Conservation (phyloP, 2,329 filamentous ascomycete species). For the Furcasterigmium sp. region DNA sequence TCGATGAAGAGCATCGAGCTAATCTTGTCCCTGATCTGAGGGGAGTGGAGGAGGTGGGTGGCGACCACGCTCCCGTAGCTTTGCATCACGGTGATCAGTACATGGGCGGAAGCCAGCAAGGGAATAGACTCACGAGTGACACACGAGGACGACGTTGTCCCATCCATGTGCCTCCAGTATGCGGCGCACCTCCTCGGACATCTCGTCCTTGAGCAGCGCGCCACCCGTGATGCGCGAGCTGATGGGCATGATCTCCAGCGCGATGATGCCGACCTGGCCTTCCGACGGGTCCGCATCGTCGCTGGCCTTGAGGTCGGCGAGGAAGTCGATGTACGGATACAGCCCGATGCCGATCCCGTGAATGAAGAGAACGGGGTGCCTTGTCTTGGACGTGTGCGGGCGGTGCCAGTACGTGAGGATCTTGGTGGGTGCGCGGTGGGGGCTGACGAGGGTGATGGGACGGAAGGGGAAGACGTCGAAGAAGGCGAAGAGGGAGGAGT, state of each 20-base stretch:
- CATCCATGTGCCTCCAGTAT: conserved; percentile 55
- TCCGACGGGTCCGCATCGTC: conserved; percentile 21
- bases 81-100: background rate
- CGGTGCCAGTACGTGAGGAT: conserved; percentile 60
- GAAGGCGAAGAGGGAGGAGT: conserved; percentile 39
- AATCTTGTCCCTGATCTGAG: conserved; percentile 43
- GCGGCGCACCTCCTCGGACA: conserved; percentile 48
- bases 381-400: conserved; percentile 50
- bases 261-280: conserved; percentile 56
- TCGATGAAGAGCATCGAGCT: conserved; percentile 45
- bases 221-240: conserved; percentile 55
- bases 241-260: conserved; percentile 60
- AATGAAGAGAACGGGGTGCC: conserved; percentile 59
- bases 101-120: no score
- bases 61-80: conserved; percentile 57
- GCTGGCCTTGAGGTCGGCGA: conserved; percentile 41
- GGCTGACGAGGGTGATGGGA: conserved; percentile 39
- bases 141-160: conserved; percentile 53
- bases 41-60: conserved; percentile 53
- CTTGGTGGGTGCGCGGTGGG: conserved; percentile 39
- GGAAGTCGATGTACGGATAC: conserved; percentile 54
- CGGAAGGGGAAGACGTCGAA: conserved; percentile 56
- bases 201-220: conserved; percentile 44
- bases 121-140: conserved; percentile 39
- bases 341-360: conserved; percentile 69